Percentiles rank a stretch among this genome's conserved stretches.
phyloP scores from a whole-genome alignment of 352 stramenopile genomes.

The Pythium volutum region DNA sequence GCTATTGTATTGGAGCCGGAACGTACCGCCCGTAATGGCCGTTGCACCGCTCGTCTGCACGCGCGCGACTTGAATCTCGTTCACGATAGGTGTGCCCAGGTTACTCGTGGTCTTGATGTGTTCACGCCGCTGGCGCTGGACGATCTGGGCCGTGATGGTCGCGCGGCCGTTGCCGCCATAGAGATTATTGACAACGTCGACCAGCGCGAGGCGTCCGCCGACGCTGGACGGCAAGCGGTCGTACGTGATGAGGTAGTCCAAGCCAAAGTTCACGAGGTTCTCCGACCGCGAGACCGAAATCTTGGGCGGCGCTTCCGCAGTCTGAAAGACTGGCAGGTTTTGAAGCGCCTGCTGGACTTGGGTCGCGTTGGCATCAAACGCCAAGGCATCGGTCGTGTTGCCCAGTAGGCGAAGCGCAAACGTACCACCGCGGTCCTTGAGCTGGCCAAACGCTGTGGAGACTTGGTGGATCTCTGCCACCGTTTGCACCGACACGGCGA shows the following conservation, averaged over 20 bases:
- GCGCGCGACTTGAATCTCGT: conserved; percentile 69
- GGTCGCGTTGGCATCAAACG: conserved; percentile 76
- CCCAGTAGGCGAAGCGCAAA: conserved; percentile 78
- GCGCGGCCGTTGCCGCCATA: conserved; percentile 49
- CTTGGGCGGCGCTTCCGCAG: not conserved
- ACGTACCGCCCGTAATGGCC: conserved; percentile 24
- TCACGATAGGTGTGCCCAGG: conserved; percentile 50
- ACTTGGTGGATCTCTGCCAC: conserved; percentile 82
- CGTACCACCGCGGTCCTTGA: conserved; percentile 66
- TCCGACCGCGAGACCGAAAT: conserved; percentile 51
- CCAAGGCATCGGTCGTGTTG: conserved; percentile 57
- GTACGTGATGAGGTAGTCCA: conserved; percentile 76
- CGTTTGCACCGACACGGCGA: conserved; percentile 80
- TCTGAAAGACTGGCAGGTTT: conserved; percentile 43
- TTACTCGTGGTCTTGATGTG: conserved; percentile 72
- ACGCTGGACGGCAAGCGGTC: conserved; percentile 37
- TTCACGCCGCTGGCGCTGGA: conserved; percentile 43
- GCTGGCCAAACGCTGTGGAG: conserved; percentile 68
- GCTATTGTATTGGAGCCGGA: conserved; percentile 69
- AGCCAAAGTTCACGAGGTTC: conserved; percentile 58
- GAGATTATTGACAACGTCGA: conserved; percentile 62
- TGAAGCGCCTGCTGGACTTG: conserved; percentile 67
- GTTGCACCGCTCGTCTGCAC: conserved; percentile 35
- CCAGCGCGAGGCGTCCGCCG: conserved; percentile 23
- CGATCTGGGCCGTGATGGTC: conserved; percentile 24